Evolutionary conservation across 257 asterid species (phyloP), one percentile per base, ranked within the genome.

Genomic region (Schizonepeta tenuifolia): DNA sequence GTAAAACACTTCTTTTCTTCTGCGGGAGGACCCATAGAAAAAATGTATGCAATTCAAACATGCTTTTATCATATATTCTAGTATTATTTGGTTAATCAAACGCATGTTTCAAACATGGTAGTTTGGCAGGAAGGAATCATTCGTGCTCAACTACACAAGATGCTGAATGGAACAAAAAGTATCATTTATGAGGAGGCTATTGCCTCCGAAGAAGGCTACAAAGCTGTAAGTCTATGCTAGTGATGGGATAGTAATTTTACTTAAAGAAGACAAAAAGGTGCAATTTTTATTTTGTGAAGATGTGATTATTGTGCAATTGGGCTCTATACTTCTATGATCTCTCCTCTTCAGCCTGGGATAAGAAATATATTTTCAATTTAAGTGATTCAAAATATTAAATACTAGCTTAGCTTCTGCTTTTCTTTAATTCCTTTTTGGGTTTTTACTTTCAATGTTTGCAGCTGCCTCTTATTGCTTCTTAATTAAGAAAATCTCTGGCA

Each of bases 21-120:
- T 86, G 98, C 9, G 99, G 99, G 75, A 90, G 96, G 83, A 92
- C 98, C 35, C 53, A 79, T 33, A 90, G 99, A 73, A 92, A 95
- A 85, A 98, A 89, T 73, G 98, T 95, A 90, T 43, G 96, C 67
- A 63, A 59, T 69, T 67, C 47, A 47, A 36, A 50, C 4, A 36
- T 24, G 14, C 21, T 11, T 35, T 11, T 43, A 26, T 51, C 53
- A 56, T 59, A 9, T 18, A 18, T 74, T 69, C 21, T 14, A n/a
- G n/a, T n/a, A 8, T 26, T 15, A 7, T 20, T 66, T 13, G 12
- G 31, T 47, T 20, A 75, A 35, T 21, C 49, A 51, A 41, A 46
- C 47, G 55, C 49, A 35, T 63, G 43, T 70, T 24, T 57, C 63
- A 68, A 69, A 80, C 72, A 58, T 59, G 11, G 50, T 80, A 65